Percentiles rank a stretch among this genome's conserved stretches.
phyloP scores from a whole-genome alignment of 2,329 filamentous ascomycete genomes.

The Cryphonectria carpinicola region DNA sequence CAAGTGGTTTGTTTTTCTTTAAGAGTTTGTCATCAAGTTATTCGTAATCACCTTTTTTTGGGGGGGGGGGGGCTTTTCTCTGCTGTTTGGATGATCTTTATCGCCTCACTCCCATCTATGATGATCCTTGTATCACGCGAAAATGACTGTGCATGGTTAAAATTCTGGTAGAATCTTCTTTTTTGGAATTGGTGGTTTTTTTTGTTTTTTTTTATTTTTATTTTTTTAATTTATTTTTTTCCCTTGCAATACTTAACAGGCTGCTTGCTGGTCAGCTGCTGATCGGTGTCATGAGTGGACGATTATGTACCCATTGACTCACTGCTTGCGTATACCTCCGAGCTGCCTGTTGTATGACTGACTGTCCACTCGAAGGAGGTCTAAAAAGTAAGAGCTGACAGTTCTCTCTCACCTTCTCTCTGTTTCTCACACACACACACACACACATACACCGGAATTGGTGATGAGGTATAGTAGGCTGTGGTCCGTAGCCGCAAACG shows the following conservation, averaged over 20 bases:
- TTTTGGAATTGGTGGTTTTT: no score
- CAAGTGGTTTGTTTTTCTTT: no score
- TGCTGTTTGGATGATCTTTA: not conserved
- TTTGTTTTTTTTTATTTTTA: no score
- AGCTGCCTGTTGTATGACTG: conserved; percentile 9
- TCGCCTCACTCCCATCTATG: not conserved
- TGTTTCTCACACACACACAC: not conserved
- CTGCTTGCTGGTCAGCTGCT: not conserved
- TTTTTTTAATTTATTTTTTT: not conserved
- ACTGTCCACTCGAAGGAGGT: not conserved
- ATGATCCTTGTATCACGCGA: no score
- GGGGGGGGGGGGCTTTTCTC: not conserved
- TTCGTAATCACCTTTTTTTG: not conserved
- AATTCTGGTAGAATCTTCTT: no score
- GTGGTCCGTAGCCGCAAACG: conserved; percentile 5
- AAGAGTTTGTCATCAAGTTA: not conserved
- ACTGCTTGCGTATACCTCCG: conserved; percentile 23
- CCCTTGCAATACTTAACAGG: not conserved
- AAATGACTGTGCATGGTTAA: no score
- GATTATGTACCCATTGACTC: conserved; percentile 1
- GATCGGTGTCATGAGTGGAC: not conserved
- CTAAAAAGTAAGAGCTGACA: not conserved
- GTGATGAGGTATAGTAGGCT: not conserved
- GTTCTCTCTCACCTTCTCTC: not conserved
- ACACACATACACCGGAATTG: conserved; percentile 10